Conservation (phyloP, 1,139 yeast genomes). For the Magnusiomyces fungicola region DNA sequence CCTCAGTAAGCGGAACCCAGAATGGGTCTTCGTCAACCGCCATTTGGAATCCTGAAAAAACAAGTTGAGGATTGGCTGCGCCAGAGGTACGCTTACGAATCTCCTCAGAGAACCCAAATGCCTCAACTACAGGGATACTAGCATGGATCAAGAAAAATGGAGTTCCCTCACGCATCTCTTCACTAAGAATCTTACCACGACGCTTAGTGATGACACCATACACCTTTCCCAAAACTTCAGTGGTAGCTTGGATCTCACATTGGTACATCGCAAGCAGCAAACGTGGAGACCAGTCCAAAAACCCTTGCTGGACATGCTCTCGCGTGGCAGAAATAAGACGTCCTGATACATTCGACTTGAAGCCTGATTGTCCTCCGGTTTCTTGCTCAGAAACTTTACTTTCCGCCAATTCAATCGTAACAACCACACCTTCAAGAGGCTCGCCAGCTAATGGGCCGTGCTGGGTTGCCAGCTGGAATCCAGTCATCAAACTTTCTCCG, state of each 20-base stretch:
- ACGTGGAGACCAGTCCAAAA: constrained; percentile 79
- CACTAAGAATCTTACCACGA: constrained; percentile 77
- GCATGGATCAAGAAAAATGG: constrained; percentile 90
- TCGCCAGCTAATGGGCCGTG: constrained; percentile 90
- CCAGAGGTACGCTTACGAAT: constrained; percentile 91
- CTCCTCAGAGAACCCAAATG: constrained; percentile 94
- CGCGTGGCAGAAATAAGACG: constrained; percentile 67
- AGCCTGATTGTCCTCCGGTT: constrained; percentile 2
- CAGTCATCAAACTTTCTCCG: constrained; percentile 67
- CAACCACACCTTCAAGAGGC: constrained; percentile 74
- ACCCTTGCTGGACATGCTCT: constrained; percentile 61
- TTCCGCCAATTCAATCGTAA: constrained; percentile 39
- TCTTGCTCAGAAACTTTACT: constrained; percentile 7
- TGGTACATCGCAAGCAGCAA: constrained; percentile 86
- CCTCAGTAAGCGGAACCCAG: constrained; percentile 99
- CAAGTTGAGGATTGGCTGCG: constrained; percentile 93
- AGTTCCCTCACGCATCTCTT: constrained; percentile 97
- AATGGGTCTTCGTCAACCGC: constrained; percentile 82
- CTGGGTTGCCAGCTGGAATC: constrained; percentile 73
- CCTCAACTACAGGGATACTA: constrained; percentile 85
- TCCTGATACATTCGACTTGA: constrained; percentile 43
- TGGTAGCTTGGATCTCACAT: constrained; percentile 91
- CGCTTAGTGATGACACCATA: constrained; percentile 89
- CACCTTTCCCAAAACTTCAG: constrained; percentile 91
- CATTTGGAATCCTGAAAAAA: constrained; percentile 80